phyloP scores from a whole-genome alignment of 352 stramenopile genomes.

The Globisporangium apiculatum region DNA sequence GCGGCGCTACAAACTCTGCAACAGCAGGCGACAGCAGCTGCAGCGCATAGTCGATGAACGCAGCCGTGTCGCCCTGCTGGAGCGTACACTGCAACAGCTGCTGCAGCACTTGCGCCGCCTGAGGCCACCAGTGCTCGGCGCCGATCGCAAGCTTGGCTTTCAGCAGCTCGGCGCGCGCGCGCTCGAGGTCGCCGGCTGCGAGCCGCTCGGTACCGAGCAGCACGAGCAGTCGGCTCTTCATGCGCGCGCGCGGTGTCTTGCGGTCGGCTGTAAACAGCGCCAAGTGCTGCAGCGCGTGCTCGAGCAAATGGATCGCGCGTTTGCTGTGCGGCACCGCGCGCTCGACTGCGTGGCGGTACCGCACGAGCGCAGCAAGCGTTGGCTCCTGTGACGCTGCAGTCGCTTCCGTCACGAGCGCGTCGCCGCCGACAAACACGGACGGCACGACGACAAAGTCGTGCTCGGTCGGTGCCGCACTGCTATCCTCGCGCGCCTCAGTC shows the following conservation, averaged over 20 bases:
- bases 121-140: slow-evolving; percentile 66
- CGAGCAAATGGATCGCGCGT: slow-evolving; percentile 64
- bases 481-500: neutral
- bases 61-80: slow-evolving; percentile 58
- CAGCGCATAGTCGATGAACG: slow-evolving; percentile 72
- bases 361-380: slow-evolving; percentile 46
- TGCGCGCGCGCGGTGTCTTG: slow-evolving; percentile 50
- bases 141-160: slow-evolving; percentile 56
- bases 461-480: slow-evolving; percentile 16
- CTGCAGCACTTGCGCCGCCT: slow-evolving; percentile 66
- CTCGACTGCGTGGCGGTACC: slow-evolving; percentile 62
- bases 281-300: slow-evolving; percentile 72
- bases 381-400: slow-evolving; percentile 27
- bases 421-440: slow-evolving; percentile 61
- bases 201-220: slow-evolving; percentile 70
- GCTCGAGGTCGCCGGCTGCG: slow-evolving; percentile 60
- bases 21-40: slow-evolving; percentile 71
- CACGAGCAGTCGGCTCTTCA: slow-evolving; percentile 72
- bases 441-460: slow-evolving; percentile 67
- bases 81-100: slow-evolving; percentile 71
- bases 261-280: slow-evolving; percentile 58
- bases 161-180: slow-evolving; percentile 53
- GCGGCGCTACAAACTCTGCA: slow-evolving; percentile 53
- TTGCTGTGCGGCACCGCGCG: slow-evolving; percentile 55
- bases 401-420: slow-evolving; percentile 52